Conservation (phyloP, 495 filamentous ascomycete genomes). For the Thermothielavioides terrestris region DNA sequence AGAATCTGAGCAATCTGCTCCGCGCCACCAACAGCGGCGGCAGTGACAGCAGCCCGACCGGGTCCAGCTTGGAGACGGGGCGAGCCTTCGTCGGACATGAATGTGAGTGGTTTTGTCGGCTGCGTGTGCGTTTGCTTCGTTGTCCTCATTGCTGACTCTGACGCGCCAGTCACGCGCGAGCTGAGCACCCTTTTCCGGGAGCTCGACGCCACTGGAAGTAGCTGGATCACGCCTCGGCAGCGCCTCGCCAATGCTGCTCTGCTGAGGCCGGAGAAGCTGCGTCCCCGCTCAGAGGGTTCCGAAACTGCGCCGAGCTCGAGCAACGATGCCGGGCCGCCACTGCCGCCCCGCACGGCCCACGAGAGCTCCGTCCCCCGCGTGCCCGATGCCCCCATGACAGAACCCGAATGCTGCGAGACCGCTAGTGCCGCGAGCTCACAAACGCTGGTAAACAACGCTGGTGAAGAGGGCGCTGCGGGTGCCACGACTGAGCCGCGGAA, state of each 20-base stretch:
- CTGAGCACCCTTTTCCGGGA: conserved; percentile 63
- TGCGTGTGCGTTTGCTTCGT: neutral
- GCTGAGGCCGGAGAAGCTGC: conserved; percentile 19
- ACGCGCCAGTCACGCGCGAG: conserved; percentile 54
- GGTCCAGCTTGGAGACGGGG: conserved; percentile 25
- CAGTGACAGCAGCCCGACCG: neutral
- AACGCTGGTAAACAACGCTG: conserved; percentile 29
- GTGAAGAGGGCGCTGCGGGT: conserved; percentile 17
- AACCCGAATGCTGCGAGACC: conserved; percentile 18
- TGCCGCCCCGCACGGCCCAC: conserved; percentile 22
- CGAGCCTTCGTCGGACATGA: conserved; percentile 35
- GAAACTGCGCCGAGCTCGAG: neutral
- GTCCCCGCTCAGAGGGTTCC: conserved; percentile 3
- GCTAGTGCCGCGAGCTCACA: conserved; percentile 34
- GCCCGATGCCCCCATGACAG: conserved; percentile 8
- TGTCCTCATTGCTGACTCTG: neutral
- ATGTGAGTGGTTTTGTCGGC: conserved; percentile 48
- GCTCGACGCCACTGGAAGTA: conserved; percentile 50
- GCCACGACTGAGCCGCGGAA: conserved; percentile 3
- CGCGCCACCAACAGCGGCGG: conserved; percentile 41
- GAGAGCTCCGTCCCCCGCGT: conserved; percentile 9
- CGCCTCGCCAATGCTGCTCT: conserved; percentile 75
- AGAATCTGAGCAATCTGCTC: conserved; percentile 50
- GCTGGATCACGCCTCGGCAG: conserved; percentile 56
- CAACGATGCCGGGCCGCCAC: conserved; percentile 14